Base-by-base conservation (phyloP, 2,329 filamentous ascomycete species). In the Aspergillus melleus region DNA sequence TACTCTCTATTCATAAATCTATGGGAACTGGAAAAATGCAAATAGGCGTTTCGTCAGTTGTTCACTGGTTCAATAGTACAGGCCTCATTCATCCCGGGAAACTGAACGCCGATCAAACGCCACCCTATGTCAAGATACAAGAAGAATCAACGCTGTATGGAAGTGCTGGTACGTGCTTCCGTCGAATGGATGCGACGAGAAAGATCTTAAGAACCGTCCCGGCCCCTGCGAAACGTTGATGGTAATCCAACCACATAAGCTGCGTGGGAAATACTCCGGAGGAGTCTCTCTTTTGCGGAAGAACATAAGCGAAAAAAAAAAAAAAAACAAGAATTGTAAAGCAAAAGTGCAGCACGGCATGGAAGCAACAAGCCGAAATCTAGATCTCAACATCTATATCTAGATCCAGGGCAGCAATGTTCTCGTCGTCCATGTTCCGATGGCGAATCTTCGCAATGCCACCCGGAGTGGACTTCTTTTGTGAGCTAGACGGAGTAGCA, bases 361-460 rank as follows among this genome's bases (percentile, higher is more conserved):
- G 36, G 6, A 42, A n/a, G 20, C 20, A 49, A 32, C 39, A 52
- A 36, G 30, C n/a, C 29, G 39, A 29, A 32, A 55, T 32, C 61
- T 80, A 91, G 67, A 96, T 91, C 66, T 96, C 92, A 68, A 96
- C 88, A 68, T 98, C 94, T 73, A 98, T 92, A 29, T 92, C 94
- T 68, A 98, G 79, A 74, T 98, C 95, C 80, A 98, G 81, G 26
- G 88, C 85, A 1, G 90, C 92, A 75, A 98, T 94, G 58, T 97
- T 90, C 71, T 98, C 95, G 72, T 98, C 95, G 63, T 96, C 93
- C 81, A 90, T 89, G 59, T 92, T 85, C 30, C 89, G 88, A 77
- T 90, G 84, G 66, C 83, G 88, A 70, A 94, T 90, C 52, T 92
- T 90, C 12, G 87, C 87, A 64, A 85, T 72, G 1, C 84, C 83